A percentile compares a stretch with the other conserved stretches of the same genome.
phyloP scores from a whole-genome alignment of 805 yeast species.

The Yarrowia sp. region DNA sequence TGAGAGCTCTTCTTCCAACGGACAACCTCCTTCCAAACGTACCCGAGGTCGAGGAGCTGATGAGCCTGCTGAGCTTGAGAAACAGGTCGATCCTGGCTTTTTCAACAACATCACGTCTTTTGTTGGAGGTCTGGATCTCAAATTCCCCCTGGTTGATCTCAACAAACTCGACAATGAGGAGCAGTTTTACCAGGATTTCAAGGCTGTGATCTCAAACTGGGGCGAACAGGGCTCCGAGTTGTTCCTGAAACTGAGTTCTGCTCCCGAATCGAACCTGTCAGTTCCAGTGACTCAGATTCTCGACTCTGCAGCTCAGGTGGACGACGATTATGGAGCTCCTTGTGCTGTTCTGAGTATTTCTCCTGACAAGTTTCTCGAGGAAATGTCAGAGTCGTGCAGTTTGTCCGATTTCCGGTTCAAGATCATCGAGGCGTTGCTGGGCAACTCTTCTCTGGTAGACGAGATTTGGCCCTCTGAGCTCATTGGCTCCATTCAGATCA shows the following conservation, averaged over 20 bases:
- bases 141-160: conserved; percentile 1
- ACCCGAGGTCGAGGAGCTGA: conserved; percentile 28
- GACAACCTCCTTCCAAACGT: conserved; percentile 21
- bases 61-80: background rate
- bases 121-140: background rate
- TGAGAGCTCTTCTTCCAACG: background rate
- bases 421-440: conserved; percentile 28
- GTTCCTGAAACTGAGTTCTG: conserved; percentile 23
- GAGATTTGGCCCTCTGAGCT: conserved; percentile 36
- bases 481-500: conserved; percentile 7
- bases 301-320: conserved; percentile 28
- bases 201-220: conserved; percentile 29
- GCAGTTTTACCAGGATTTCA: conserved; percentile 25
- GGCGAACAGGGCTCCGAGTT: conserved; percentile 34
- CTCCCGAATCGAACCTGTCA: conserved; percentile 28
- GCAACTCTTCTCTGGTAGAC: conserved; percentile 22
- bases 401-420: conserved; percentile 29
- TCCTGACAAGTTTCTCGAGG: conserved; percentile 9
- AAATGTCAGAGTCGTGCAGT: conserved; percentile 22
- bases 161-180: conserved; percentile 17
- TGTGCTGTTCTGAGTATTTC: conserved; percentile 5
- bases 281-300: conserved; percentile 37
- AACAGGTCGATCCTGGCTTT: conserved; percentile 15
- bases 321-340: conserved; percentile 4
- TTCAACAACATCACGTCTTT: conserved; percentile 20